Percentiles rank a stretch among this genome's conserved stretches.
phyloP scores from a whole-genome alignment of 1,284 basidiomycete genomes.

The Athelia sp. region DNA sequence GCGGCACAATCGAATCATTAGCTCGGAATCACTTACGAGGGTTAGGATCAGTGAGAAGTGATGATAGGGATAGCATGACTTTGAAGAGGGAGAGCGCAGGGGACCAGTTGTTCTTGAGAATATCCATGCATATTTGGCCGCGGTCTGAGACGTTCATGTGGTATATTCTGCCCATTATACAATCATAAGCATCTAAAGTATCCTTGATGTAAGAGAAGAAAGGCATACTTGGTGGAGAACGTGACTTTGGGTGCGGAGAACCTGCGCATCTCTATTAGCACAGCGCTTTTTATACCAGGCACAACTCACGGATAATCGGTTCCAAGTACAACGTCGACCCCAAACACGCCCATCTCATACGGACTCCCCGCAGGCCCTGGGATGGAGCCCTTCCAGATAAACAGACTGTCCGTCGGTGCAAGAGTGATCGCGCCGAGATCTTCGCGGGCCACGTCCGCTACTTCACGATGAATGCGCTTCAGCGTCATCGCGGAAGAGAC shows the following conservation, averaged over 20 bases:
- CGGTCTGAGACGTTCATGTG: constrained; percentile 89
- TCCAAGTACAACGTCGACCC: constrained; percentile 68
- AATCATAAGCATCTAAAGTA: neutral
- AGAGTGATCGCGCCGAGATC: constrained; percentile 76
- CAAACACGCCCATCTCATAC: constrained; percentile 85
- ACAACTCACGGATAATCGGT: constrained; percentile 76
- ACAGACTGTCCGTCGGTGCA: constrained; percentile 56
- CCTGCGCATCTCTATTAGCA: constrained; percentile 30
- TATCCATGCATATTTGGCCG: constrained; percentile 73
- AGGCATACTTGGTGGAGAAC: constrained; percentile 67
- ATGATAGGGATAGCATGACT: constrained; percentile 84
- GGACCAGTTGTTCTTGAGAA: constrained; percentile 87
- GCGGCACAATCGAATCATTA: neutral
- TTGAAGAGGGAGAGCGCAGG: constrained; percentile 89
- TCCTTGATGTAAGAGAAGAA: no score
- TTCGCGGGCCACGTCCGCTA: constrained; percentile 79
- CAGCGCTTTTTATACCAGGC: neutral
- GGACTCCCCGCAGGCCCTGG: constrained; percentile 83
- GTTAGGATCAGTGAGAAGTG: constrained; percentile 86
- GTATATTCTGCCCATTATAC: constrained; percentile 60
- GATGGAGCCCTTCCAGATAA: constrained; percentile 65
- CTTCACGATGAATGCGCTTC: constrained; percentile 87
- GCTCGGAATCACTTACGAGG: constrained; percentile 52
- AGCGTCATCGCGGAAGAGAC: constrained; percentile 59
- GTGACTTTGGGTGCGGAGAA: constrained; percentile 80